Percentiles rank a stretch among this genome's conserved stretches.
These are phyloP conservation scores for Tricholoma sp. DNA, from an alignment of 768 basidiomycete species.

Conservation along the genomic window DNA sequence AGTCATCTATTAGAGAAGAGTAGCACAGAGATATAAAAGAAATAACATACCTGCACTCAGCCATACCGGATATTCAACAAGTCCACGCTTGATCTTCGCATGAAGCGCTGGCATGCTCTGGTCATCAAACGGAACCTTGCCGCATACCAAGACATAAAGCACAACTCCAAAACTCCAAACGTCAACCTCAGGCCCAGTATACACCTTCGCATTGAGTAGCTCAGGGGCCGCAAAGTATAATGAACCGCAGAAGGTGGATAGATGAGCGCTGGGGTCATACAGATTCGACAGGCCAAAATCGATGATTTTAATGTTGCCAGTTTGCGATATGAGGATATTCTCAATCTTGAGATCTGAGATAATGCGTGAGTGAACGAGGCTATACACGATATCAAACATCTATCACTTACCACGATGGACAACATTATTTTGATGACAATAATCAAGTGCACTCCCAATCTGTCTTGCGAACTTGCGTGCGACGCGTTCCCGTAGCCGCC, in stretches of 20 bases:
- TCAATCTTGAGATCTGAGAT: conserved; percentile 91
- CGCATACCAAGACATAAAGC: conserved; percentile 94
- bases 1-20: conserved; percentile 8
- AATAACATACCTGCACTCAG: conserved; percentile 72
- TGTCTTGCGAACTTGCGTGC: conserved; percentile 97
- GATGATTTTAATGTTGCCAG: conserved; percentile 99
- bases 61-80: conserved; percentile 98
- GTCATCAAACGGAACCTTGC: conserved; percentile 98
- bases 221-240: conserved; percentile 99
- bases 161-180: conserved; percentile 99
- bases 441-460: conserved; percentile 93
- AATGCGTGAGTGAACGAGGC: conserved; percentile 1
- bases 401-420: conserved; percentile 76
- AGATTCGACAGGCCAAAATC: conserved; percentile 98
- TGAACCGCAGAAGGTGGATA: conserved; percentile 95
- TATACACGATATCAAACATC: neutral
- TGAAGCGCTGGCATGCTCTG: conserved; percentile 99
- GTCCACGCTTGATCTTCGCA: conserved; percentile 96
- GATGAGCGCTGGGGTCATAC: conserved; percentile 74
- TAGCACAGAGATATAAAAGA: neutral
- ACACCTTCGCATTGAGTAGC: conserved; percentile 92
- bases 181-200: conserved; percentile 97
- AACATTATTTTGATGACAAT: conserved; percentile 96
- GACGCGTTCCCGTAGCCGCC: conserved; percentile 88
- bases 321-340: conserved; percentile 97